phyloP scores from a whole-genome alignment of 2,329 filamentous ascomycete genomes.

The Sarocladium oryzae region DNA sequence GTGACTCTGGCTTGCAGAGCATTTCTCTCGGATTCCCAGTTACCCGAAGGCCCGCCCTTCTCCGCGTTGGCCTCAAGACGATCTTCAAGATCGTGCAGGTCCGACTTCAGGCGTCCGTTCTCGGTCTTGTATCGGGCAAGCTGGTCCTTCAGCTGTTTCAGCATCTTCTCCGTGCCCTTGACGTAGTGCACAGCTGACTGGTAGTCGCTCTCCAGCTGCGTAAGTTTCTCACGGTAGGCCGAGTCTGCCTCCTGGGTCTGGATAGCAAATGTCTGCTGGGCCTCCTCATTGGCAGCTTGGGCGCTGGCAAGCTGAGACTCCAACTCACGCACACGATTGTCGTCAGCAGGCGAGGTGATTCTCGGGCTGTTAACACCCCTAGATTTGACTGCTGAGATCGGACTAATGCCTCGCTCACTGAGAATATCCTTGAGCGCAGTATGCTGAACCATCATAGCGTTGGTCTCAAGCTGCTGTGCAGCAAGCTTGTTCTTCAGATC shows the following conservation, averaged over 20 bases:
- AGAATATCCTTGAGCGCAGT: conserved; percentile 90
- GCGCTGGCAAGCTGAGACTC: conserved; percentile 80
- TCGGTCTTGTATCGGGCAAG: conserved; percentile 86
- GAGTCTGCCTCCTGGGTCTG: conserved; percentile 83
- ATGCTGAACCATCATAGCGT: conserved; percentile 86
- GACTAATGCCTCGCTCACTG: conserved; percentile 79
- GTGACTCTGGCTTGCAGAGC: conserved; percentile 63
- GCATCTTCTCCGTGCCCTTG: conserved; percentile 98
- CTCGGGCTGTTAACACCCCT: conserved; percentile 63
- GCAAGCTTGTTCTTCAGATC: conserved; percentile 79
- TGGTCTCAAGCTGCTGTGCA: conserved; percentile 85
- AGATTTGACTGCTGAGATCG: conserved; percentile 63
- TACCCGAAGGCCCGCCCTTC: conserved; percentile 38
- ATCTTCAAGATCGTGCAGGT: conserved; percentile 64
- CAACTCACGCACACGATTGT: conserved; percentile 70
- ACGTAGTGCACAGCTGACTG: conserved; percentile 97
- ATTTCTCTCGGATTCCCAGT: conserved; percentile 71
- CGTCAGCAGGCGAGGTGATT: conserved; percentile 66
- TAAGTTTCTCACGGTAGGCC: conserved; percentile 85
- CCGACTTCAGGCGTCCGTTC: conserved; percentile 74
- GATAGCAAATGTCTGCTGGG: conserved; percentile 67
- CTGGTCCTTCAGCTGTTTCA: conserved; percentile 97
- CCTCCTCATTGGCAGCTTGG: conserved; percentile 76
- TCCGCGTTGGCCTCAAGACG: conserved; percentile 32
- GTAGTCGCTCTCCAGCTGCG: conserved; percentile 93